Percentiles rank a stretch among this genome's conserved stretches.
Conservation (phyloP, 305 asterid species). For the Solanum hybrid region DNA sequence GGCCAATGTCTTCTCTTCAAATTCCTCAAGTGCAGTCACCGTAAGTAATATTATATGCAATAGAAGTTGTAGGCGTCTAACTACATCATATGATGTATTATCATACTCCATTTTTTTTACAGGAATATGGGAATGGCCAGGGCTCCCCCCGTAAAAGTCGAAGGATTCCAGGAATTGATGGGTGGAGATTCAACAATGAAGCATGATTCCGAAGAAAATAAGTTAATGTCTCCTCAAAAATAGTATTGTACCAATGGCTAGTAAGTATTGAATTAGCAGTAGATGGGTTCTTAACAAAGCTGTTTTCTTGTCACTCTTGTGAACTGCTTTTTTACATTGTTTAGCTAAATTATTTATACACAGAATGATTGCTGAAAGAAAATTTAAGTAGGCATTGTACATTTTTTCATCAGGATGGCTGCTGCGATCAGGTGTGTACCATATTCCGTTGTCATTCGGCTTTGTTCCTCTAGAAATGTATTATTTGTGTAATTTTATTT, state of each 20-base stretch:
- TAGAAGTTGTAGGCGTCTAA: not conserved
- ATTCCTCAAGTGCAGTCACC: conserved; percentile 79
- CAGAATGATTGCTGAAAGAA: not conserved
- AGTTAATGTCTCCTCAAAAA: conserved; percentile 50
- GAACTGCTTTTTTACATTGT: not conserved
- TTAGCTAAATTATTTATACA: not conserved
- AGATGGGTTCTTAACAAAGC: not conserved
- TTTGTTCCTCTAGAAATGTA: not conserved
- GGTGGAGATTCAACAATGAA: conserved; percentile 79
- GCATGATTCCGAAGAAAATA: conserved; percentile 79
- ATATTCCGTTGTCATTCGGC: not conserved
- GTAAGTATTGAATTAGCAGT: not conserved
- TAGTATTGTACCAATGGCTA: not conserved
- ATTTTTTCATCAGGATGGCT: not conserved
- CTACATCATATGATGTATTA: not conserved
- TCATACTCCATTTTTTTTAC: conserved; percentile 11
- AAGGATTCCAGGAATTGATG: conserved; percentile 97
- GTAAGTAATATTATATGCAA: conserved; percentile 23
- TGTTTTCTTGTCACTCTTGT: not conserved
- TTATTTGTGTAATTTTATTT: not conserved
- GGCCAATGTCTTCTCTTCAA: conserved; percentile 63
- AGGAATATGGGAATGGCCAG: conserved; percentile 74
- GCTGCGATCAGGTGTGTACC: not conserved
- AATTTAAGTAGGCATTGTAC: not conserved
- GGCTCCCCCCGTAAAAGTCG: conserved; percentile 98